Percentiles rank a stretch among this genome's conserved stretches.
Conservation (phyloP, 352 stramenopile genomes). For the Blastocystis sp. region DNA sequence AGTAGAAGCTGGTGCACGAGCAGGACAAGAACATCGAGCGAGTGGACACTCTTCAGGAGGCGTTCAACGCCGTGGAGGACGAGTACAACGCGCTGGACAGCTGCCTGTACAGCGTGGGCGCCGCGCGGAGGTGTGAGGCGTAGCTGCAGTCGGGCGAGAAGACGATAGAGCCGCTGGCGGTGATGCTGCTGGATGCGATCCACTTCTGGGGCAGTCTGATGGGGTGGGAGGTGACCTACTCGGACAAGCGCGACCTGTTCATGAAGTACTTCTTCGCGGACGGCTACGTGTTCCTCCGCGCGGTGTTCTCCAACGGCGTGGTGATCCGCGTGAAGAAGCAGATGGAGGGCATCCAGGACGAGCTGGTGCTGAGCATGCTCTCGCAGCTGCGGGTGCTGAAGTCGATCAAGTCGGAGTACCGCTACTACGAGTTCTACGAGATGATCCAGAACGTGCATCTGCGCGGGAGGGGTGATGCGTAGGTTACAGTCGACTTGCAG, state of each 20-base stretch:
- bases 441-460: not conserved
- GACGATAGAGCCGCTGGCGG: not conserved
- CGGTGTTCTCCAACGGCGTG: not conserved
- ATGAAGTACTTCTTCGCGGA: not conserved
- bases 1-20: slow-evolving; percentile 5
- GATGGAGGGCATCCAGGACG: not conserved
- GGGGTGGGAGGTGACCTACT: slow-evolving; percentile 9
- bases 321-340: not conserved
- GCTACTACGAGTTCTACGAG: slow-evolving; percentile 4
- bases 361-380: slow-evolving; percentile 6
- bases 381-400: not conserved
- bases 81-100: not conserved
- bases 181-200: slow-evolving; percentile 16
- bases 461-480: not conserved
- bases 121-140: not conserved
- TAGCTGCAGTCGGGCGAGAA: slow-evolving; percentile 17
- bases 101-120: not conserved
- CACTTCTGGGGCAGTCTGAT: slow-evolving; percentile 13
- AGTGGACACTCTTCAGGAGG: slow-evolving; percentile 23
- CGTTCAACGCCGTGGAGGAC: slow-evolving; percentile 10
- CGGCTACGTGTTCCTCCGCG: not conserved
- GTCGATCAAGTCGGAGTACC: slow-evolving; percentile 11
- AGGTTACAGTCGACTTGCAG: slow-evolving; percentile 40
- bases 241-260: slow-evolving; percentile 25
- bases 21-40: slow-evolving; percentile 8